phyloP scores from a whole-genome alignment of 805 yeast species.

The Ogataea polymorpha region DNA sequence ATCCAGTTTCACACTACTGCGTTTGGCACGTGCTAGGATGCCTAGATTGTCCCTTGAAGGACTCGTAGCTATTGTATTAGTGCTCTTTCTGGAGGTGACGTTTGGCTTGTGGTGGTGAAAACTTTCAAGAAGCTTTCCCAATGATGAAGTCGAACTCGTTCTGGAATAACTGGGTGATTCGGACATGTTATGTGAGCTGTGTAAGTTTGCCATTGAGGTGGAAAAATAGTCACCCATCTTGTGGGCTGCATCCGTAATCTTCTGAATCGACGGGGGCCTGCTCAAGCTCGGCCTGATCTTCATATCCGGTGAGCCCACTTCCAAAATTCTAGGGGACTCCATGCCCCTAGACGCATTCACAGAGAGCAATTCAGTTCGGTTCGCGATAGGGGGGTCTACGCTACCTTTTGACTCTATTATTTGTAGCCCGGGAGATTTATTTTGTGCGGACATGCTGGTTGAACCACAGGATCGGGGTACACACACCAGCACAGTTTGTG shows the following conservation, averaged over 20 bases:
- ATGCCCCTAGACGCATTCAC: neutral
- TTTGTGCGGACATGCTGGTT: constrained; percentile 5
- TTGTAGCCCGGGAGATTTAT: constrained; percentile 1
- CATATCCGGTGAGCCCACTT: neutral
- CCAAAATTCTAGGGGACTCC: neutral
- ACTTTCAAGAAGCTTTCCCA: constrained; percentile 22
- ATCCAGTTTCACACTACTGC: constrained; percentile 10
- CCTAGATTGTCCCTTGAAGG: constrained; percentile 19
- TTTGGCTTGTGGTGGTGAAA: constrained; percentile 14
- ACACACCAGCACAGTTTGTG: neutral
- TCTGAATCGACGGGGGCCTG: constrained; percentile 21
- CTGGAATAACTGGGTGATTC: constrained; percentile 20
- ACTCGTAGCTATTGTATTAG: constrained; percentile 11
- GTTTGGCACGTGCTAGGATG: constrained; percentile 8
- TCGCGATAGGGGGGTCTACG: constrained; percentile 1
- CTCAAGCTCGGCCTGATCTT: constrained; percentile 2
- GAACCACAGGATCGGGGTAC: neutral
- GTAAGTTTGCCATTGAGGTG: constrained; percentile 17
- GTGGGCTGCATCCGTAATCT: constrained; percentile 28
- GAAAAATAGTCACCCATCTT: constrained; percentile 28
- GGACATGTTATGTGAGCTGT: constrained; percentile 8
- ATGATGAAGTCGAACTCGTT: constrained; percentile 24
- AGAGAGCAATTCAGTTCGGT: neutral
- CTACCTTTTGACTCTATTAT: neutral
- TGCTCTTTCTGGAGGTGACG: constrained; percentile 12